Evolutionary conservation across 225 moss, liverwort and hornwort species (phyloP), one percentile per base, ranked within the genome.

Genomic region (Bryoerythrophyllum caledonicum): DNA sequence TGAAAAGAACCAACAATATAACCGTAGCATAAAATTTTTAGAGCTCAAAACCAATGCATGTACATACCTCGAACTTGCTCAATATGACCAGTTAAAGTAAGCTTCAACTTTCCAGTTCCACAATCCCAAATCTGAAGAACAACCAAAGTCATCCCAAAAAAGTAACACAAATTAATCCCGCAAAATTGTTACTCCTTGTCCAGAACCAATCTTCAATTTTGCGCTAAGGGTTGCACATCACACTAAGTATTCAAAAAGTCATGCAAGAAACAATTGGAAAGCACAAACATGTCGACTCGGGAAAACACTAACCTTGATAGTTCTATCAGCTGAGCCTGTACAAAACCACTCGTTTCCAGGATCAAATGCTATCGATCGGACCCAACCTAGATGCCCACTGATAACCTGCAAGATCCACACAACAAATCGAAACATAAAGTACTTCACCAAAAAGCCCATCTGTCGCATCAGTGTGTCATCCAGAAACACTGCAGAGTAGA

Each of bases 311-410:
- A 92, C 96, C 86, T 97, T 97, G 55, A 97, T 97, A 20, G 94
- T 94, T 66, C 96, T 90, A 80, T 97, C 96, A 46, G 96, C 96
- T 57, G 96, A 97, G 43, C 96, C 96, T 63, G 96, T 94, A 83
- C 96, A 97, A 67, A 97, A 97, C 96, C 96, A 97, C 67, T 97
- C 92, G 70, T 97, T 97, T 77, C 94, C 96, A 68, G 96, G 92
- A 83, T 94, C 94, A 30, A 97, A 97, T 25, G 96, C 96, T 68
- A 97, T 78, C 20, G 96, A 97, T 61, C 96, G 89, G 62, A 97
- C 94, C 96, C 96, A 97, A 13, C 94, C 92, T 73, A 97, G 88
- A 84, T 97, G 96, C 56, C 92, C 96, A 84, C 96, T 97, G 48
- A 97, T 94, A 65, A 96, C 96, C 96, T 96, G 91, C 63, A 43